Conservation (phyloP, 148 eudicot genomes). For the Persicaria tinctoria region DNA sequence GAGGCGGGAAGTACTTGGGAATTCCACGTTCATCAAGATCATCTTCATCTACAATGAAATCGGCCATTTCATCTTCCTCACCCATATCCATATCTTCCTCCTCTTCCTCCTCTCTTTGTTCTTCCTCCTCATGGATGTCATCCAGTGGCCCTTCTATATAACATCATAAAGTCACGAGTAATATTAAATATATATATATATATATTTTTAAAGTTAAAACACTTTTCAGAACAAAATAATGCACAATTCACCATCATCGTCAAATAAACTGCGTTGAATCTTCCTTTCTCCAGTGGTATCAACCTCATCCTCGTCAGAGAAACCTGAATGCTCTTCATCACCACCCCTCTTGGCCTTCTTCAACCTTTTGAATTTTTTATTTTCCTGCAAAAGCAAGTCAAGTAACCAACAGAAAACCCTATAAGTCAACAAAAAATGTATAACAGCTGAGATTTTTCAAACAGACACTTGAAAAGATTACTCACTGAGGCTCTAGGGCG, state of each 20-base stretch:
- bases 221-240: neutral
- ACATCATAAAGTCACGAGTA: neutral
- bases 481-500: slow-evolving; percentile 44
- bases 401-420: slow-evolving; percentile 4
- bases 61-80: slow-evolving; percentile 91
- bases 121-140: slow-evolving; percentile 86
- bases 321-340: slow-evolving; percentile 53
- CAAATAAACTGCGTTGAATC: slow-evolving; percentile 60
- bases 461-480: neutral
- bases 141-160: slow-evolving; percentile 52
- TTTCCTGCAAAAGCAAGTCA: slow-evolving; percentile 35
- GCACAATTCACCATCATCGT: slow-evolving; percentile 51
- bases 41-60: slow-evolving; percentile 91
- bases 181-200: neutral
- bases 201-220: neutral
- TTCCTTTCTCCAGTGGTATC: slow-evolving; percentile 59
- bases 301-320: slow-evolving; percentile 66
- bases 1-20: slow-evolving; percentile 41
- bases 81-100: slow-evolving; percentile 40
- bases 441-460: neutral
- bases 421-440: neutral
- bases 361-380: slow-evolving; percentile 75
- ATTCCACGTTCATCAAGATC: slow-evolving; percentile 71
- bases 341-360: slow-evolving; percentile 69
- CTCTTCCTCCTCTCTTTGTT: slow-evolving; percentile 57